These are phyloP conservation scores for Ceratocystis colombiana DNA, from an alignment of 2,329 filamentous ascomycete species.

Conservation along the genomic window DNA sequence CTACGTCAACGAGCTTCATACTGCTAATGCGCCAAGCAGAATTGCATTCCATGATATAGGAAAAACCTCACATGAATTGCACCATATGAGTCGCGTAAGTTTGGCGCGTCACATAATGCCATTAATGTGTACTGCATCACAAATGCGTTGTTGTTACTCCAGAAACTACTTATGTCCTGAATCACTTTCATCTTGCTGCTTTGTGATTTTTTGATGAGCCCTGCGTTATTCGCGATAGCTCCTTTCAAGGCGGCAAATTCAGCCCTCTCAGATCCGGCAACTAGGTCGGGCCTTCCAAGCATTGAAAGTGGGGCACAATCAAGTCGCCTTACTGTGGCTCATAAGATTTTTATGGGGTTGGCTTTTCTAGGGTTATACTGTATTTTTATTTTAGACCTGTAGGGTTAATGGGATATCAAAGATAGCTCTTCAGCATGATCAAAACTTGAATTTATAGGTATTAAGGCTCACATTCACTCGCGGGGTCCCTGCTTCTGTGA, in stretches of 20 bases:
- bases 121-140: neutral
- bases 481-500: too few species aligned
- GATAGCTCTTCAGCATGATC: too few species aligned
- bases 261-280: constrained; percentile 19
- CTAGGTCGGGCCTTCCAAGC: neutral
- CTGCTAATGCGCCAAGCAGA: constrained; percentile 23
- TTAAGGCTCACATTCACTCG: too few species aligned
- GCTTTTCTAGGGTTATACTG: too few species aligned
- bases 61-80: neutral
- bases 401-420: too few species aligned
- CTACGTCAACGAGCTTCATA: neutral
- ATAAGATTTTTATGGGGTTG: too few species aligned
- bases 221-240: constrained; percentile 10
- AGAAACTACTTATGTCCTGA: neutral
- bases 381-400: too few species aligned
- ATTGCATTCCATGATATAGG: constrained; percentile 11
- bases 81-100: constrained; percentile 22
- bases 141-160: neutral
- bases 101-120: constrained; percentile 21
- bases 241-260: constrained; percentile 7
- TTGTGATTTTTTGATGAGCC: neutral
- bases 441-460: too few species aligned
- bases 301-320: too few species aligned
- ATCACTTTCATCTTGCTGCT: neutral
- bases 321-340: too few species aligned